These are phyloP conservation scores for Candida nonsorbophila DNA, from an alignment of 805 yeast genomes.

Conservation along the genomic window DNA sequence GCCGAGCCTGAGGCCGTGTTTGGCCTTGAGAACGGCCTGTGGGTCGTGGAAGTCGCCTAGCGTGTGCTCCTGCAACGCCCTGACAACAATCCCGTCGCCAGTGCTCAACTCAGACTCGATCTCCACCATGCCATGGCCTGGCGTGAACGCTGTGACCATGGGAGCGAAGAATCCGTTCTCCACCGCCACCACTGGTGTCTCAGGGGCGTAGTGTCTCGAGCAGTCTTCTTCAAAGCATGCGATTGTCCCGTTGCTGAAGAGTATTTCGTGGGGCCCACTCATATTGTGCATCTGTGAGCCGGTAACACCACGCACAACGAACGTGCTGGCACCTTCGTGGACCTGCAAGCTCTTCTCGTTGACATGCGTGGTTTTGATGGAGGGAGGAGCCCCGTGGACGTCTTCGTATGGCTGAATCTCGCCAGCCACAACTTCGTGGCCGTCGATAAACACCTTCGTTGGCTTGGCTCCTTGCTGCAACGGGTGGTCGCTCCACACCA, in stretches of 20 bases:
- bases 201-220: background rate
- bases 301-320: too few relatives aligned
- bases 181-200: slow-evolving; percentile 1
- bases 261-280: background rate
- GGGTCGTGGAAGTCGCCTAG: slow-evolving; percentile 1
- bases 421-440: slow-evolving; percentile 1
- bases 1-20: slow-evolving; percentile 3
- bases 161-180: slow-evolving; percentile 1
- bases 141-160: slow-evolving; percentile 1
- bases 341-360: too few relatives aligned
- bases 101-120: slow-evolving; percentile 2
- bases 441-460: slow-evolving; percentile 4
- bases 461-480: slow-evolving; percentile 4
- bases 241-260: background rate
- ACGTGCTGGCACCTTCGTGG: too few relatives aligned
- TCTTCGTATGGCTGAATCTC: too few relatives aligned
- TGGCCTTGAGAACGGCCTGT: slow-evolving; percentile 1
- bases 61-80: slow-evolving; percentile 1
- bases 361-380: too few relatives aligned
- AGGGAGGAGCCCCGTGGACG: too few relatives aligned
- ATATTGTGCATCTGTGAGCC: background rate
- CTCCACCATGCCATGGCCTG: slow-evolving; percentile 3
- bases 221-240: slow-evolving; percentile 2
- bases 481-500: slow-evolving; percentile 6
- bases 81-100: slow-evolving; percentile 3